Evolutionary conservation across 805 yeast genomes (phyloP), one percentile per base, ranked within the genome.

Genomic region (Zygoascus biomembranicola): DNA sequence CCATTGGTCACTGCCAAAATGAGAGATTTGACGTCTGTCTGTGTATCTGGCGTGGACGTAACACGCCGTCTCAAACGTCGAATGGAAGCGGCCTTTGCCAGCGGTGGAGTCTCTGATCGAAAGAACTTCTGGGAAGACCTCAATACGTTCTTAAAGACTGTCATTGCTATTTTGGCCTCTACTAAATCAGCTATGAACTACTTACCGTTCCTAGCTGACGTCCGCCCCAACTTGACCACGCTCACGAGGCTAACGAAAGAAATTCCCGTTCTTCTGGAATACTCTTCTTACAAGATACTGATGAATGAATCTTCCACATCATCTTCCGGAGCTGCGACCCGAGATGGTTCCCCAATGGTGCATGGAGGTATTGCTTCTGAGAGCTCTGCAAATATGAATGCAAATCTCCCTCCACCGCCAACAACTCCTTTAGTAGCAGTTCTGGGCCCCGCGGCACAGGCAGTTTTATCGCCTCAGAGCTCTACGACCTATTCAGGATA

Each of bases 221-320:
- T 85, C 5, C 73, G 96, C 54, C 83, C 90, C 8, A 80, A 87
- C 5, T 77, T 92, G 69, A 87, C 96, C 0, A 79, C 82, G 39
- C 73, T 92, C 55, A 90, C 97, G 0, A 82, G 88, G 59, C 86
- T 90, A 2, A 88, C 97, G 3, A 92, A 92, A 63, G 98, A 92
- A 63, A 85, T 92, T 14, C 90, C 97, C 0, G 82, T 88, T n/a
- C 75, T 87, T 60, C 70, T 90, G 44, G 97, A 90, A 65, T 74
- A 77, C 43, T 80, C 85, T 55, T 73, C 84, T 16, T 79, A 76
- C 64, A 70, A 63, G 31, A 53, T 57, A 20, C 42, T 59, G n/a
- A 56, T 61, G 51, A 49, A 23, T 10, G 63, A 60, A 20, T 18
- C 39, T 46, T 44, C 51, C 9, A 37, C 37, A 3, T 50, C 56